Evolutionary conservation across 441 rosid species (phyloP).

Genomic region (Manihot esculenta): DNA sequence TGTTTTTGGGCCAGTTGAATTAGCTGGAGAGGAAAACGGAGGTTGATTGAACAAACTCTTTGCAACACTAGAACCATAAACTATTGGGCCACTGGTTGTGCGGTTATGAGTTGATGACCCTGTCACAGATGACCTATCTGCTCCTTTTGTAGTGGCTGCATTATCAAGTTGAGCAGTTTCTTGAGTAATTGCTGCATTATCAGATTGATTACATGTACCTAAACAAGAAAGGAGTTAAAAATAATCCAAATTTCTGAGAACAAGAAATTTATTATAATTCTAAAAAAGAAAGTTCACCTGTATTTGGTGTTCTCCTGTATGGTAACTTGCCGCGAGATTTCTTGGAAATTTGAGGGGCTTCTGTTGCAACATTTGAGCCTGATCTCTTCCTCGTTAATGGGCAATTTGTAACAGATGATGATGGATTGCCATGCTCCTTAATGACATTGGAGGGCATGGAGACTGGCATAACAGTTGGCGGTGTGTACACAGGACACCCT

Average conservation of each 20-base stretch:
- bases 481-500: slow-evolving; percentile 37
- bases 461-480: slow-evolving; percentile 41
- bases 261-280: not conserved
- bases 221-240: slow-evolving; percentile 7
- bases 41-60: slow-evolving; percentile 65
- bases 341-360: slow-evolving; percentile 48
- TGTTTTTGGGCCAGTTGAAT: slow-evolving; percentile 52
- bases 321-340: slow-evolving; percentile 42
- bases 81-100: slow-evolving; percentile 21
- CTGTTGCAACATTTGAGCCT: slow-evolving; percentile 28
- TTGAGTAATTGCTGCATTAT: slow-evolving; percentile 22
- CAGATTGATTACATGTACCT: slow-evolving; percentile 28
- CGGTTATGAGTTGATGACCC: slow-evolving; percentile 24
- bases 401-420: slow-evolving; percentile 34
- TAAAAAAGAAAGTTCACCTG: slow-evolving; percentile 35
- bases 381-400: slow-evolving; percentile 54
- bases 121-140: slow-evolving; percentile 25
- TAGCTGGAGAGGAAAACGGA: slow-evolving; percentile 34
- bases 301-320: slow-evolving; percentile 26
- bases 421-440: slow-evolving; percentile 23
- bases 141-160: slow-evolving; percentile 21
- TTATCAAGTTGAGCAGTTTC: slow-evolving; percentile 28
- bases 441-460: slow-evolving; percentile 36
- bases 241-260: slow-evolving; percentile 6
- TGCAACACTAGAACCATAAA: slow-evolving; percentile 49